These are phyloP conservation scores for Betula pendula DNA, from an alignment of 306 rosid genomes.

Conservation along the genomic window DNA sequence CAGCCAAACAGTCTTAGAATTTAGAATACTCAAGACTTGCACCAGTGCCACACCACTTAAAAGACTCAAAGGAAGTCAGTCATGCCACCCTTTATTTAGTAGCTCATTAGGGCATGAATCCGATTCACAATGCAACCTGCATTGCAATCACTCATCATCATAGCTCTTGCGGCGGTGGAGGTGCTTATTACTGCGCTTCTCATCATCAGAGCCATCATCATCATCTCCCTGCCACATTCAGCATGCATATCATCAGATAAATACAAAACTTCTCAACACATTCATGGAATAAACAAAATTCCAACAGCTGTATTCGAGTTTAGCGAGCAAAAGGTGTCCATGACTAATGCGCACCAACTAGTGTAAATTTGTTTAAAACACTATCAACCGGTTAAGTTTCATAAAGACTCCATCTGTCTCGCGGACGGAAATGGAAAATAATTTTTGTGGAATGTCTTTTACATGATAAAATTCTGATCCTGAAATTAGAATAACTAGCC, in stretches of 20 bases:
- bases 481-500: neutral
- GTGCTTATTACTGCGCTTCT: conserved; percentile 58
- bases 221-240: conserved; percentile 43
- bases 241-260: conserved; percentile 2
- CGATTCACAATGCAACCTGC: conserved; percentile 17
- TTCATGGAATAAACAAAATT: neutral
- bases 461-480: neutral
- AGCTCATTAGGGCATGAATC: conserved; percentile 47
- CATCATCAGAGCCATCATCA: conserved; percentile 36
- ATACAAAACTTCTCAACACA: neutral
- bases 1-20: neutral
- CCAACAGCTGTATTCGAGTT: neutral
- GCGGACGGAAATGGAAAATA: no score
- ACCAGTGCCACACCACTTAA: conserved; percentile 23
- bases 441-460: neutral
- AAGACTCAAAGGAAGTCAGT: conserved; percentile 30
- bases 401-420: no score
- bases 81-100: conserved; percentile 57
- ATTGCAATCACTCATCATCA: conserved; percentile 63
- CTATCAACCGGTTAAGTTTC: neutral
- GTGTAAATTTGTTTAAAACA: neutral
- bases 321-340: neutral
- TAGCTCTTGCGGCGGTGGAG: conserved; percentile 58
- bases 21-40: conserved; percentile 23
- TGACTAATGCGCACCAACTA: neutral